Evolutionary conservation across 2,329 filamentous ascomycete species (phyloP), one percentile per base, ranked within the genome.

Genomic region (Stenocarpella maydis): DNA sequence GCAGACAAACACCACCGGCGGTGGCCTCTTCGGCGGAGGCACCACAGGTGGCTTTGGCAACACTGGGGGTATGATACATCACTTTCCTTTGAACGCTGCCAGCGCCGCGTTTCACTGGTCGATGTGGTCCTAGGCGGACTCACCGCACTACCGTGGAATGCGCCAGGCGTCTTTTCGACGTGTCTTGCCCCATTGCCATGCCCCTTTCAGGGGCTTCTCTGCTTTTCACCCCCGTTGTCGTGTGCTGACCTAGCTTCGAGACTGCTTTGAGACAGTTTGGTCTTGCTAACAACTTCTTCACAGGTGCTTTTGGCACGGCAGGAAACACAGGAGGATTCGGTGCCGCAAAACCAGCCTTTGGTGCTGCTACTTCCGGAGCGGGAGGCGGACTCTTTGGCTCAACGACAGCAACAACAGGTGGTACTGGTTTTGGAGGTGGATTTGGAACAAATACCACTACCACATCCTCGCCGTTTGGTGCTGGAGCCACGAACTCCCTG

Each of bases 291-390:
- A 55, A 37, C 47, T 34, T 68, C 19, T 4, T 55, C 21, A 34
- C 34, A 74, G 78, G 72, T 31, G 65, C 26, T n/a, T 84, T 84
- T 74, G 82, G 82, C 45, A 65, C 77, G 17, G 77, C 77, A 52
- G 73, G 72, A 67, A 77, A 78, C 69, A 75, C 73, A 72, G 75
- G 76, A 72, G 75, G 76, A 45, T 82, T 82, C 69, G 82, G 81
- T 54, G 73, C 74, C 54, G 69, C 75, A 43, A 84, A 89, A 76
- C 84, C 88, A 49, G 81, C 86, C 14, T 88, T 89, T 74, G 87
- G 87, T 55, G 77, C 83, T 45, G 76, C 83, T n/a, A 77, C 78
- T 39, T 76, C 76, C 41, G 80, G 82, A 19, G 78, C 77, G 37
- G 81, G 81, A n/a, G 78, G 77, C 34, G 80, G 83, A 45, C 77